A percentile compares a stretch with the other conserved stretches of the same genome.
Evolutionary conservation across 257 asterid genomes (phyloP).

Genomic region (Solanum sejunctum): DNA sequence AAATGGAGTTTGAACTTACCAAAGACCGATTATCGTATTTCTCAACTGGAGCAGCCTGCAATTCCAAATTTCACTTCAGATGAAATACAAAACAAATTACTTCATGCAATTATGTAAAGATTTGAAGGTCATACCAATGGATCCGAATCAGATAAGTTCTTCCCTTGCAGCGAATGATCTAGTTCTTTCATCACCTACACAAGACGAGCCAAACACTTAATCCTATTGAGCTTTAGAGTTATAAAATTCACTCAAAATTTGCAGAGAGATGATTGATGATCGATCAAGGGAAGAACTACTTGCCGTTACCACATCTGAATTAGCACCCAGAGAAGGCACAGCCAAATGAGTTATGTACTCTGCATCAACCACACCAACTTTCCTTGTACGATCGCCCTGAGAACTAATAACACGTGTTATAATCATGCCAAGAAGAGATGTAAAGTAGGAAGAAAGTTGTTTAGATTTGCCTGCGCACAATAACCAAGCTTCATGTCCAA

Average conservation of each 20-base stretch:
- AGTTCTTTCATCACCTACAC: constrained; percentile 18
- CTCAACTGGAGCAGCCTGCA: constrained; percentile 25
- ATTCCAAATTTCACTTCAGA: not conserved
- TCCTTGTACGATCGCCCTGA: constrained; percentile 63
- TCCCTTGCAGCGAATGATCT: constrained; percentile 10
- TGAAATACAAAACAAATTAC: not conserved
- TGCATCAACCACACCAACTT: constrained; percentile 78
- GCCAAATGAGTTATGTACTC: constrained; percentile 60
- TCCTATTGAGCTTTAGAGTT: not conserved
- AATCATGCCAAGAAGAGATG: not conserved
- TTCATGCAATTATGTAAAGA: not conserved
- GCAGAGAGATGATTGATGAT: not conserved
- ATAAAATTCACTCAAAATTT: too few species aligned
- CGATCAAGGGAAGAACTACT: not conserved
- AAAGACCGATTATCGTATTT: constrained; percentile 34
- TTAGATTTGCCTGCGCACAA: constrained; percentile 73
- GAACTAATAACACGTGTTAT: not conserved
- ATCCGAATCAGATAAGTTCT: constrained; percentile 16
- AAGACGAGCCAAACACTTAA: not conserved
- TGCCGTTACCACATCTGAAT: constrained; percentile 37
- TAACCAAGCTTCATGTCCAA: constrained; percentile 87
- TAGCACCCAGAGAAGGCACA: constrained; percentile 65
- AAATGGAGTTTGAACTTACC: constrained; percentile 26
- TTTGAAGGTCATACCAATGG: constrained; percentile 15
- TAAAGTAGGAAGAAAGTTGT: not conserved